Conservation (phyloP, 1,284 basidiomycete species). For the Trametes pubescens region DNA sequence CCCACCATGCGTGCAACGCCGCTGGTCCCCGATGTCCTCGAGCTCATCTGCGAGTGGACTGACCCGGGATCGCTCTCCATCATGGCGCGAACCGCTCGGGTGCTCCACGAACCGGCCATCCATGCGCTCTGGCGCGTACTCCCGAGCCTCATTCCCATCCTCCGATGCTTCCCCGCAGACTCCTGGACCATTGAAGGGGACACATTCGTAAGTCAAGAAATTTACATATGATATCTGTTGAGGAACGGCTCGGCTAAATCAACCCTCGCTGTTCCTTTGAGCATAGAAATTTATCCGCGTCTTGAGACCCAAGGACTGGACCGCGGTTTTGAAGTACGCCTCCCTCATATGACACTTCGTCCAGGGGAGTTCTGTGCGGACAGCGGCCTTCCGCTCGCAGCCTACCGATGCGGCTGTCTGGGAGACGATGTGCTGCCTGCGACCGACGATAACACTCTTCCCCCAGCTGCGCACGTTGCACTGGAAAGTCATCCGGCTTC, state of each 20-base stretch:
- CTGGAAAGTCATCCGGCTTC: background rate
- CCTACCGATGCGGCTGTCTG: background rate
- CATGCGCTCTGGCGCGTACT: conserved; percentile 1
- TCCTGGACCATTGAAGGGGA: background rate
- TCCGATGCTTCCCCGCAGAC: conserved; percentile 10
- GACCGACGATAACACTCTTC: conserved; percentile 5
- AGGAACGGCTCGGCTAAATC: background rate
- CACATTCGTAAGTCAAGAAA: background rate
- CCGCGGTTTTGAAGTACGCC: conserved; percentile 4
- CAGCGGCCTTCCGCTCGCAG: background rate
- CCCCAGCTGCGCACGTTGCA: background rate
- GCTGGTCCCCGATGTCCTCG: conserved; percentile 3
- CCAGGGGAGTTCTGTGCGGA: background rate
- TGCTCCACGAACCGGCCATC: conserved; percentile 4
- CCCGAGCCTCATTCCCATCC: background rate
- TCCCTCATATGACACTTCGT: background rate
- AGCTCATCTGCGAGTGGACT: background rate
- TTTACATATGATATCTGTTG: background rate
- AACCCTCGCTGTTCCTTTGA: background rate
- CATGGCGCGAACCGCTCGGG: conserved; percentile 3
- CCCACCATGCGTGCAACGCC: background rate
- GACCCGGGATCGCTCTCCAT: background rate
- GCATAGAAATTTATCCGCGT: background rate
- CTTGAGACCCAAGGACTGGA: conserved; percentile 9
- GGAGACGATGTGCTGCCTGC: background rate